Conservation (phyloP, 441 rosid species). For the Eutrema salsugineum region DNA sequence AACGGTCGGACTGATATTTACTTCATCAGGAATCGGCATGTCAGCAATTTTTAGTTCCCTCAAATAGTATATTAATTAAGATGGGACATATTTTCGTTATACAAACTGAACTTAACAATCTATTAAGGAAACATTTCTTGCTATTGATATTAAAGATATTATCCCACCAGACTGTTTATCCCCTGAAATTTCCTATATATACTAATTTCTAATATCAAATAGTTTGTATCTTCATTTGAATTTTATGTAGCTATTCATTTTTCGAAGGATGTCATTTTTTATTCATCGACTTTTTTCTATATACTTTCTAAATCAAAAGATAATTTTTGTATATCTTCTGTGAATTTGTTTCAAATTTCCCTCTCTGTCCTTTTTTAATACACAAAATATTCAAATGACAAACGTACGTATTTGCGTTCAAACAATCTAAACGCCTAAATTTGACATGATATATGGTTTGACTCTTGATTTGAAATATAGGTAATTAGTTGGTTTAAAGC, state of each 20-base stretch:
- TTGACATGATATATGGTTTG: constrained; percentile 1
- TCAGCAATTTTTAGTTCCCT: no score
- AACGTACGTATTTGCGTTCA: neutral
- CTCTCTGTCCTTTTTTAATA: neutral
- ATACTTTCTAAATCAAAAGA: no score
- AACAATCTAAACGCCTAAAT: neutral
- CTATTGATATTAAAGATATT: neutral
- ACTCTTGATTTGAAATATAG: neutral
- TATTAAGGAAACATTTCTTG: neutral
- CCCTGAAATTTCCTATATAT: no score
- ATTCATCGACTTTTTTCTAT: no score
- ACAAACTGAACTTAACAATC: neutral
- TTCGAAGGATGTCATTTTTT: no score
- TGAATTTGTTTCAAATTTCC: neutral
- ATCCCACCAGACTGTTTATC: no score
- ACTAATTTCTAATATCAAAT: no score
- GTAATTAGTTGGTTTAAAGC: constrained; percentile 14
- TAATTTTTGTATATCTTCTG: no score
- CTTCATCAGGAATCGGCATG: neutral
- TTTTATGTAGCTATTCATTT: no score
- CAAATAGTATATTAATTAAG: no score
- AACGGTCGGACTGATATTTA: neutral
- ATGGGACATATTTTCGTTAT: no score
- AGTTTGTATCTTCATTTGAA: no score
- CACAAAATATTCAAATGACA: neutral